phyloP scores from a whole-genome alignment of 306 rosid species.

The Sindora glabra region DNA sequence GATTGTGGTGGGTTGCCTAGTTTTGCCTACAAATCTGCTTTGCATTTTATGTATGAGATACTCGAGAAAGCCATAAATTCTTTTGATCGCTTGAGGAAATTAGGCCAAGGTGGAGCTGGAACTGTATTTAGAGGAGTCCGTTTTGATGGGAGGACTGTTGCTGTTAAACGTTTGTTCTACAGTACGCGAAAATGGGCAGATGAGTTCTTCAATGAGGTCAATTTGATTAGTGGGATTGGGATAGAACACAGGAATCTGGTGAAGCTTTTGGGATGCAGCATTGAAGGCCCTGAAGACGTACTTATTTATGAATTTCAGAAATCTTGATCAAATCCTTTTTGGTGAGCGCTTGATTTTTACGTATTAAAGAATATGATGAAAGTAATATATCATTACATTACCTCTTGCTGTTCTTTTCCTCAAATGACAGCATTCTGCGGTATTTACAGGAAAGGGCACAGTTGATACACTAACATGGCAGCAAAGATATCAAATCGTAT shows the following conservation, averaged over 20 bases:
- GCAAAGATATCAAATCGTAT: slow-evolving; percentile 45
- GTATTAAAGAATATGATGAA: neutral
- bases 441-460: slow-evolving; percentile 25
- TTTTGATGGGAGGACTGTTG: slow-evolving; percentile 42
- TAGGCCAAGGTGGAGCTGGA: slow-evolving; percentile 50
- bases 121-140: slow-evolving; percentile 56
- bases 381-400: neutral
- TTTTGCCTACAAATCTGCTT: slow-evolving; percentile 3
- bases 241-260: slow-evolving; percentile 56
- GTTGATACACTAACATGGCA: slow-evolving; percentile 37
- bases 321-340: slow-evolving; percentile 52
- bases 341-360: slow-evolving; percentile 14
- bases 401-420: no score
- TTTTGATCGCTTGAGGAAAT: slow-evolving; percentile 33
- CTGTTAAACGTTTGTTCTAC: slow-evolving; percentile 54
- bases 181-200: slow-evolving; percentile 52
- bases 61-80: slow-evolving; percentile 42
- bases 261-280: slow-evolving; percentile 60
- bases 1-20: neutral
- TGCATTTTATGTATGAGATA: slow-evolving; percentile 41
- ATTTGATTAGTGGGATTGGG: slow-evolving; percentile 44
- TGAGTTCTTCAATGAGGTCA: slow-evolving; percentile 53
- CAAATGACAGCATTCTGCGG: neutral
- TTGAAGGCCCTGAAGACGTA: slow-evolving; percentile 70
- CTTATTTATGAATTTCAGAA: slow-evolving; percentile 59